These are phyloP conservation scores for Rhodotorula babjevae DNA, from an alignment of 768 basidiomycete species.

Conservation along the genomic window DNA sequence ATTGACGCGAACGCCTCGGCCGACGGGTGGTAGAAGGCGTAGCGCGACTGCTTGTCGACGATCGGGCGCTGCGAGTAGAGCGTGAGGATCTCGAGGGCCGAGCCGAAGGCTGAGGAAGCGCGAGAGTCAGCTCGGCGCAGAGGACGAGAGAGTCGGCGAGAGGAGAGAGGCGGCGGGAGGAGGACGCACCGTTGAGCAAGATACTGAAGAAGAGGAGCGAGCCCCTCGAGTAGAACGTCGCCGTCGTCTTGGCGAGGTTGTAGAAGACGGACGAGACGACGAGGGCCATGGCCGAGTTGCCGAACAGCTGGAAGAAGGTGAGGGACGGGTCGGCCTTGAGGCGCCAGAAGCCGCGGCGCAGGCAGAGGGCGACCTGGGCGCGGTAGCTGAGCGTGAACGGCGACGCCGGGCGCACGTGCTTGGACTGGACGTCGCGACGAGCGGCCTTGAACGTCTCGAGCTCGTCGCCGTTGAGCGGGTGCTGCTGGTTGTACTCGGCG, in stretches of 20 bases:
- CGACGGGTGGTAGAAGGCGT: slow-evolving; percentile 51
- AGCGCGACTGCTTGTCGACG: slow-evolving; percentile 46
- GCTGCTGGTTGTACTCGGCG: slow-evolving; percentile 43
- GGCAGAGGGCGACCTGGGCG: background rate
- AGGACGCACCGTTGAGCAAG: background rate
- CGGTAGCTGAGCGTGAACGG: slow-evolving; percentile 53
- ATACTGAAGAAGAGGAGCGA: slow-evolving; percentile 69
- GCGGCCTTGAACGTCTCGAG: slow-evolving; percentile 47
- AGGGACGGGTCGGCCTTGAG: slow-evolving; percentile 50
- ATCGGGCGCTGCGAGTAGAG: slow-evolving; percentile 38
- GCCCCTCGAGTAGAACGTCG: slow-evolving; percentile 66
- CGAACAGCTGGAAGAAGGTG: slow-evolving; percentile 51
- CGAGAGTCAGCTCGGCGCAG: background rate
- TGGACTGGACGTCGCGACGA: slow-evolving; percentile 48
- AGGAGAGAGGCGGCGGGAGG: slow-evolving; percentile 54
- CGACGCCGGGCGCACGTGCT: slow-evolving; percentile 44
- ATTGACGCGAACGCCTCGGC: slow-evolving; percentile 49
- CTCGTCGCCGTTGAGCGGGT: slow-evolving; percentile 46
- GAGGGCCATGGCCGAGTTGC: slow-evolving; percentile 47
- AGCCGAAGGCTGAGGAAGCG: slow-evolving; percentile 50
- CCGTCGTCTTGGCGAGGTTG: slow-evolving; percentile 51
- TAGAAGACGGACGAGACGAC: slow-evolving; percentile 62
- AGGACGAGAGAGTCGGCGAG: too few species aligned
- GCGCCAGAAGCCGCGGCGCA: slow-evolving; percentile 37
- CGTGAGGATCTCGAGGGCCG: slow-evolving; percentile 46